Evolutionary conservation across 129 eudicot species (phyloP).

Genomic region (Erigeron canadensis): DNA sequence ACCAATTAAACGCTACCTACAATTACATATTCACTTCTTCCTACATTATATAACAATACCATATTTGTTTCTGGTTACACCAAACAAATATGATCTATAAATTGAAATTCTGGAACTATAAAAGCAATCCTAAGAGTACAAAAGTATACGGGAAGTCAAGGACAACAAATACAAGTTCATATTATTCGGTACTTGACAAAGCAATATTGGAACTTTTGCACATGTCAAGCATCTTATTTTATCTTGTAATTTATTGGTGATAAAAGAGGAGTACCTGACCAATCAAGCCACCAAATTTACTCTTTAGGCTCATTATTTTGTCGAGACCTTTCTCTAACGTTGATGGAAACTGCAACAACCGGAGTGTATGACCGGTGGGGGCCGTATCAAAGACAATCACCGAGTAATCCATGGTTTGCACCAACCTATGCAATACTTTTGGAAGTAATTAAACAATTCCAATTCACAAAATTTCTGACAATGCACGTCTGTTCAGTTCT

Average conservation of each 20-base stretch:
- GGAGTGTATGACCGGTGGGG: conserved; percentile 99
- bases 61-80: background rate
- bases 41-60: background rate
- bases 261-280: conserved; percentile 59
- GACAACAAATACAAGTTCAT: background rate
- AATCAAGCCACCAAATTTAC: conserved; percentile 85
- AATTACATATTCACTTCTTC: background rate
- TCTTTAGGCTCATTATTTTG: conserved; percentile 85
- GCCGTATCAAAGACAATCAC: conserved; percentile 98
- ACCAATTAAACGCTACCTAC: background rate
- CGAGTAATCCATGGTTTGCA: conserved; percentile 98
- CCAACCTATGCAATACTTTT: conserved; percentile 48
- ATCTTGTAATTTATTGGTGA: background rate
- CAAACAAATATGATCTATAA: background rate
- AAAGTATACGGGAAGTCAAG: background rate
- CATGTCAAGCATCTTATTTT: background rate
- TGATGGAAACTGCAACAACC: conserved; percentile 87
- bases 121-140: background rate
- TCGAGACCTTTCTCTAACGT: conserved; percentile 93
- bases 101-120: background rate
- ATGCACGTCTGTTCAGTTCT: background rate
- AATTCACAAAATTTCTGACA: background rate
- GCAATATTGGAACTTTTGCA: background rate
- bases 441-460: background rate
- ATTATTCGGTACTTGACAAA: no score